Evolutionary conservation across 2,329 filamentous ascomycete genomes (phyloP).

Genomic region (Talaromyces verruculosus): DNA sequence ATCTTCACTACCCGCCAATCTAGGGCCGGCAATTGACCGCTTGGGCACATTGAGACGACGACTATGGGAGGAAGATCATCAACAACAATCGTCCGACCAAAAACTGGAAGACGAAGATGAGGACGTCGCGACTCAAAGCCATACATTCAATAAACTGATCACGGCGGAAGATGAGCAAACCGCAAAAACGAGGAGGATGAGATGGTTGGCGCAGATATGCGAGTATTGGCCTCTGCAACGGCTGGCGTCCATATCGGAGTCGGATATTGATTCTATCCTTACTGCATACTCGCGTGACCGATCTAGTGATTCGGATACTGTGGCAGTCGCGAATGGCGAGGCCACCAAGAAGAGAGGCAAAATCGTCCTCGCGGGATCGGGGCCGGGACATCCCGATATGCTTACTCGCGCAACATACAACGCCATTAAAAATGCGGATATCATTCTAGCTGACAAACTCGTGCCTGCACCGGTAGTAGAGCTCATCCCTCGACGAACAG

Average conservation of each 20-base stretch:
- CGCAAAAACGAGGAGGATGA: slow-evolving; percentile 75
- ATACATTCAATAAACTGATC: slow-evolving; percentile 81
- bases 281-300: slow-evolving; percentile 59
- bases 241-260: slow-evolving; percentile 74
- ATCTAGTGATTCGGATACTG: slow-evolving; percentile 23
- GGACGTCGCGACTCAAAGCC: slow-evolving; percentile 60
- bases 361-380: slow-evolving; percentile 87
- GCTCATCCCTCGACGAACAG: slow-evolving; percentile 83
- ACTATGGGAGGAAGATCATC: slow-evolving; percentile 72
- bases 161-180: slow-evolving; percentile 70
- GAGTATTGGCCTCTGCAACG: slow-evolving; percentile 95
- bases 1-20: slow-evolving; percentile 68
- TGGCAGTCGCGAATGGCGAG: slow-evolving; percentile 15
- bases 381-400: slow-evolving; percentile 88
- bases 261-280: slow-evolving; percentile 76
- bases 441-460: slow-evolving; percentile 56
- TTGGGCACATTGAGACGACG: slow-evolving; percentile 70
- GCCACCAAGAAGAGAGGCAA: slow-evolving; percentile 53
- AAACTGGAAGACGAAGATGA: slow-evolving; percentile 51
- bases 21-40: slow-evolving; percentile 74
- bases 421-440: slow-evolving; percentile 50
- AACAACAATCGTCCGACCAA: background rate
- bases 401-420: slow-evolving; percentile 65
- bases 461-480: slow-evolving; percentile 78
- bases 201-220: slow-evolving; percentile 94